These are phyloP conservation scores for Daldinia vernicosa DNA, from an alignment of 495 filamentous ascomycete genomes.

Conservation along the genomic window DNA sequence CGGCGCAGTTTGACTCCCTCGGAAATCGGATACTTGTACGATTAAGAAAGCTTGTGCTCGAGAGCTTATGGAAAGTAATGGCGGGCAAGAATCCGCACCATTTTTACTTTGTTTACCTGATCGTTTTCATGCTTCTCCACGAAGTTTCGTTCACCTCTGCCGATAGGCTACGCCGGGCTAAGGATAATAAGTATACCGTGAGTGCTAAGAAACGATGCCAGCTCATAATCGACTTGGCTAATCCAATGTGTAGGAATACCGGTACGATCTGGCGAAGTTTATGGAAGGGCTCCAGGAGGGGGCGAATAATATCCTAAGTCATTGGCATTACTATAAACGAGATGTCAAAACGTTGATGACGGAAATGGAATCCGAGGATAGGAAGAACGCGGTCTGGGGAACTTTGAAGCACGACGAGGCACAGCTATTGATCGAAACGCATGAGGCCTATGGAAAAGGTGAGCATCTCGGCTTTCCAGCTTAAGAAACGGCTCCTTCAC, in stretches of 20 bases:
- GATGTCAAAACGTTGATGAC: constrained; percentile 28
- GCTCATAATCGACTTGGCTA: not conserved
- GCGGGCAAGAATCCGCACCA: constrained; percentile 43
- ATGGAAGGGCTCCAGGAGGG: constrained; percentile 45
- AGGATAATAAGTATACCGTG: constrained; percentile 37
- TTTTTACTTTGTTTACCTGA: constrained; percentile 55
- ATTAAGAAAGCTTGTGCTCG: constrained; percentile 44
- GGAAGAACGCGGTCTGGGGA: constrained; percentile 29
- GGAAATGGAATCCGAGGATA: constrained; percentile 20
- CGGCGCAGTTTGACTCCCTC: constrained; percentile 60
- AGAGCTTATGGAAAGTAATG: constrained; percentile 46
- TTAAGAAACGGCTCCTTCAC: not conserved
- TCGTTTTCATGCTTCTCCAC: constrained; percentile 52
- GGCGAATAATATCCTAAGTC: constrained; percentile 46
- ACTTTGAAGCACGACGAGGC: constrained; percentile 13
- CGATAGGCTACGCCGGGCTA: constrained; percentile 47
- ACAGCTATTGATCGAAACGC: constrained; percentile 33
- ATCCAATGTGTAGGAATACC: not conserved
- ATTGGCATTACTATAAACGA: constrained; percentile 52
- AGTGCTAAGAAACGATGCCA: not conserved
- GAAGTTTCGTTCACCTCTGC: constrained; percentile 42
- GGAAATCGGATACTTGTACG: constrained; percentile 49
- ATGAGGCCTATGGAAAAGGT: constrained; percentile 20
- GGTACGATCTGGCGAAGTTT: constrained; percentile 44
- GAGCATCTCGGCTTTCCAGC: not conserved